Evolutionary conservation across 257 asterid genomes (phyloP).

Genomic region (Solanum virginianum): DNA sequence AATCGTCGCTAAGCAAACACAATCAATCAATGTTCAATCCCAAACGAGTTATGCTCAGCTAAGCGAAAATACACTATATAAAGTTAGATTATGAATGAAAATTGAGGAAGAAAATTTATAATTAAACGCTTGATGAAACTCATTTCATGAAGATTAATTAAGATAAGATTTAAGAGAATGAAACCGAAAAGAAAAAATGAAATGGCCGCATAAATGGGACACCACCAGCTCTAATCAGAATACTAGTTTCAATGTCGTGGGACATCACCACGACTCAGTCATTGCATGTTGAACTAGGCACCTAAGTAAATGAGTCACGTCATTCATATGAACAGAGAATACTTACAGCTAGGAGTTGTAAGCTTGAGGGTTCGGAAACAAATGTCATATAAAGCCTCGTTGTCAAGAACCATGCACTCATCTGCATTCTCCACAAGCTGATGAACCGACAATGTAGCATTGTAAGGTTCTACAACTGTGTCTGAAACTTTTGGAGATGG

Average conservation of each 20-base stretch:
- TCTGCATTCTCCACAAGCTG: slow-evolving; percentile 24
- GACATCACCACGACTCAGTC: not conserved
- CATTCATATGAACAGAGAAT: not conserved
- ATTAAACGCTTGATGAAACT: not conserved
- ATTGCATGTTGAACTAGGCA: not conserved
- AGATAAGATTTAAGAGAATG: not conserved
- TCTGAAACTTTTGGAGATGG: slow-evolving; percentile 22
- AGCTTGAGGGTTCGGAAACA: slow-evolving; percentile 10
- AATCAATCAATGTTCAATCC: not conserved
- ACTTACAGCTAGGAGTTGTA: slow-evolving; percentile 10
- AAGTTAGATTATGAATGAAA: not conserved
- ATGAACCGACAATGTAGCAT: slow-evolving; percentile 19
- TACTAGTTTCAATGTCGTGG: not conserved
- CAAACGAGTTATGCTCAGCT: not conserved
- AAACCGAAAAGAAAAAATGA: not conserved
- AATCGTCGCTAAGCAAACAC: not conserved
- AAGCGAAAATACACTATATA: not conserved
- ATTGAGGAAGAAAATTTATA: not conserved
- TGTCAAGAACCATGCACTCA: slow-evolving; percentile 20
- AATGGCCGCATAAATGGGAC: not conserved
- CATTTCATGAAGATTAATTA: not conserved
- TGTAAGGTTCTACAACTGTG: slow-evolving; percentile 24
- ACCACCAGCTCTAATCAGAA: not conserved
- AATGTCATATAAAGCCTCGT: slow-evolving; percentile 7
- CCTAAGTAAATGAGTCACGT: not conserved